Evolutionary conservation across 805 yeast species (phyloP), one percentile per base, ranked within the genome.

Genomic region (Suhomyces sp.): DNA sequence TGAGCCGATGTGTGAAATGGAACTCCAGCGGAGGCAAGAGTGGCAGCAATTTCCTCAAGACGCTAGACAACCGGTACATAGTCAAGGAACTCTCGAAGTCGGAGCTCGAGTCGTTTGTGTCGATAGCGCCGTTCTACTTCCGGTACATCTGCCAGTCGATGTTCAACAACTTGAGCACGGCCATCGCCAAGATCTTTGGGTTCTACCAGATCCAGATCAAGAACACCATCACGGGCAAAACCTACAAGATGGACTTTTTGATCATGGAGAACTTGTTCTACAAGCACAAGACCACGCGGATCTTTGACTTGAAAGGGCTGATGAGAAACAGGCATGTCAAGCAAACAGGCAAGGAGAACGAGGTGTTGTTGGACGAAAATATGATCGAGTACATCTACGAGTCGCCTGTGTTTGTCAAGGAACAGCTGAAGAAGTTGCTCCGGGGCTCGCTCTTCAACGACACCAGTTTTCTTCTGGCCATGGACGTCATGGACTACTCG

Each of bases 401-500:
- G 67, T 87, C 96, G 23, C 99, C 99, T 0, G 80, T 94, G 36
- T 96, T 90, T 75, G 96, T 94, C 5, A 78, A 93, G 54, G 97
- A 93, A 62, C 92, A 91, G 61, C 93, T 91, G 65, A 94, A 94
- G 65, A 86, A 88, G 60, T 71, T 91, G 38, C 69, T 94, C 47
- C 74, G 97, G 46, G 93, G 97, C 0, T 92, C 97, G 0, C 71
- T 94, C 27, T 94, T 96, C 87, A 94, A 96, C 64, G 99, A 94
- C 63, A 94, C 98, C 0, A 74, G 94, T 13, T 96, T 94, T 66
- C 73, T 94, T 50, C 91, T 96, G 3, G 94, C 96, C 63, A 90
- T 94, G 96, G 96, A 94, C 65, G 98, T 94, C 5, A 94, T 94
- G 99, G 99, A 94, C 68, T 94, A 94, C 65, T 93, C 98, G 0